A percentile compares a stretch with the other conserved stretches of the same genome.
phyloP scores from a whole-genome alignment of 495 filamentous ascomycete genomes.

The Daldinia bambusicola region DNA sequence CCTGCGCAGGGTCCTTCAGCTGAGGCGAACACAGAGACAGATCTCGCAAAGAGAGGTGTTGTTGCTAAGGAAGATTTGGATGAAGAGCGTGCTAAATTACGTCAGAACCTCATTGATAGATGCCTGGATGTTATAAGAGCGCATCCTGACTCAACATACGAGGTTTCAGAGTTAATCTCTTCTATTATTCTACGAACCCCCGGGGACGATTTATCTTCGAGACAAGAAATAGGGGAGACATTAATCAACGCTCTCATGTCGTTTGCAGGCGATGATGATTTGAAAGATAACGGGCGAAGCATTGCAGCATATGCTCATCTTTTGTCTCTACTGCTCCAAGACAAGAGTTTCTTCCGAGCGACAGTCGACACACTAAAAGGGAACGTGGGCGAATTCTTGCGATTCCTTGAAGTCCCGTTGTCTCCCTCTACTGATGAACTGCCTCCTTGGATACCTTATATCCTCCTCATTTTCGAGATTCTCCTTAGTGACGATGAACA shows the following conservation, averaged over 20 bases:
- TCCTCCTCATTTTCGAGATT: slow-evolving; percentile 89
- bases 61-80: slow-evolving; percentile 85
- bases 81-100: slow-evolving; percentile 74
- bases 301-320: slow-evolving; percentile 95
- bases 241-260: slow-evolving; percentile 90
- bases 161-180: slow-evolving; percentile 85
- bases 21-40: slow-evolving; percentile 26
- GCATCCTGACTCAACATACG: slow-evolving; percentile 89
- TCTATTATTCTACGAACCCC: slow-evolving; percentile 76
- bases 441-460: slow-evolving; percentile 90
- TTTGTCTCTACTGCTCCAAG: slow-evolving; percentile 85
- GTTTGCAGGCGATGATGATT: slow-evolving; percentile 78
- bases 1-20: slow-evolving; percentile 38
- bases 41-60: slow-evolving; percentile 19
- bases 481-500: slow-evolving; percentile 87
- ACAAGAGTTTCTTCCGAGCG: slow-evolving; percentile 80
- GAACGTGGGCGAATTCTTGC: slow-evolving; percentile 77
- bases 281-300: slow-evolving; percentile 65
- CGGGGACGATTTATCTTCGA: slow-evolving; percentile 64
- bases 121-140: slow-evolving; percentile 89
- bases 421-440: slow-evolving; percentile 75
- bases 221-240: slow-evolving; percentile 81
- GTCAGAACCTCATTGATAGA: slow-evolving; percentile 83
- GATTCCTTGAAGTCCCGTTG: slow-evolving; percentile 80
- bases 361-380: slow-evolving; percentile 79